Evolutionary conservation across 805 yeast species (phyloP).

Genomic region (Saturnispora kantuleensis): DNA sequence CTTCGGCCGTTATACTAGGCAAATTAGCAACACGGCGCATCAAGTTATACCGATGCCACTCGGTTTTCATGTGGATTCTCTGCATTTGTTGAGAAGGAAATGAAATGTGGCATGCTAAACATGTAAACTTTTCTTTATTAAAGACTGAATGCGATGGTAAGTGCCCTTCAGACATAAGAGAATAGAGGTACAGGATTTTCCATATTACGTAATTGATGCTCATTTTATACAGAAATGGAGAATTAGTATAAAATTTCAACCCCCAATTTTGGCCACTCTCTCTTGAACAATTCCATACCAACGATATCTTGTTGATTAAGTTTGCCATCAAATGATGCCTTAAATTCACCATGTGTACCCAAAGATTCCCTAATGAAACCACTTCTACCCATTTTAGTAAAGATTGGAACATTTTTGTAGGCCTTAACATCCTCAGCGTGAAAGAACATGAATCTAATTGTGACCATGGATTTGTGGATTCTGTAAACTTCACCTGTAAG

Average conservation of each 20-base stretch:
- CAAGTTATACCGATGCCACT: conserved; percentile 95
- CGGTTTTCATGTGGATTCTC: conserved; percentile 90
- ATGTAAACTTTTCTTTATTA: conserved; percentile 37
- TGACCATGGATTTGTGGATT: conserved; percentile 85
- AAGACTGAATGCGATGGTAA: conserved; percentile 9
- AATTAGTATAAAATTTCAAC: background rate
- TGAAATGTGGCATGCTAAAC: conserved; percentile 80
- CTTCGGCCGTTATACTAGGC: conserved; percentile 42
- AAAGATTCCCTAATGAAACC: conserved; percentile 92
- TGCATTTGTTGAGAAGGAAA: conserved; percentile 80
- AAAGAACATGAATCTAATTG: conserved; percentile 96
- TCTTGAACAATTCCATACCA: conserved; percentile 87
- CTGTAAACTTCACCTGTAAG: conserved; percentile 93
- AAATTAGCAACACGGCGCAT: conserved; percentile 87
- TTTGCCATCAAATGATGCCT: conserved; percentile 88
- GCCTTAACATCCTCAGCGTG: conserved; percentile 78
- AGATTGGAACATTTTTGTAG: conserved; percentile 86
- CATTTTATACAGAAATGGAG: background rate
- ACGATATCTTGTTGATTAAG: conserved; percentile 85
- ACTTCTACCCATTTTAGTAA: conserved; percentile 84
- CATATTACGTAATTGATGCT: background rate
- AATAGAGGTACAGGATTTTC: background rate
- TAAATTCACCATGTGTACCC: conserved; percentile 98
- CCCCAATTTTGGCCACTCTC: conserved; percentile 72
- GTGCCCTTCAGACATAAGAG: background rate